These are phyloP conservation scores for Funneliformis geosporum DNA, from an alignment of 192 early-diverging fungal species.

Conservation along the genomic window DNA sequence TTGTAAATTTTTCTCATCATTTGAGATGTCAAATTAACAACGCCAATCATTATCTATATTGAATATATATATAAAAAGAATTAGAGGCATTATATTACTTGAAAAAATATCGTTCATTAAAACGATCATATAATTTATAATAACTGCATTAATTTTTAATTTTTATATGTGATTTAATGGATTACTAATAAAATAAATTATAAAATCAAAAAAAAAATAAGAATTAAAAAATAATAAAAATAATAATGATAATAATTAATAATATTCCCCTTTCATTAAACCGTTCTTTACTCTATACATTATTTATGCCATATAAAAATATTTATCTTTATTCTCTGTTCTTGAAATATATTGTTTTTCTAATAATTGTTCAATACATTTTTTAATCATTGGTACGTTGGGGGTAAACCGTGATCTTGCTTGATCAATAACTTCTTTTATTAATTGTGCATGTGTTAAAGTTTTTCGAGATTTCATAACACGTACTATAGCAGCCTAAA, in stretches of 20 bases:
- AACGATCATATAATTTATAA: slow-evolving; percentile 34
- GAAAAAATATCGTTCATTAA: slow-evolving; percentile 45
- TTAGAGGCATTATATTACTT: slow-evolving; percentile 48
- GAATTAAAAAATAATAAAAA: no score
- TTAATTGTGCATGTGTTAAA: slow-evolving; percentile 65
- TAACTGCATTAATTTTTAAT: no score
- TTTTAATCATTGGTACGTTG: slow-evolving; percentile 74
- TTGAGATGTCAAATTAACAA: not conserved
- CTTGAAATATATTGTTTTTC: slow-evolving; percentile 81
- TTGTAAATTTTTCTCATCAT: slow-evolving; percentile 2
- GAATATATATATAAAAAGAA: slow-evolving; percentile 28
- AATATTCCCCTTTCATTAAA: not conserved
- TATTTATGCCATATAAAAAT: slow-evolving; percentile 67
- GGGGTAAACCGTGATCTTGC: slow-evolving; percentile 71
- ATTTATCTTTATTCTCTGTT: slow-evolving; percentile 58
- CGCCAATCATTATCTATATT: not conserved
- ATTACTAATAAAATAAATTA: no score
- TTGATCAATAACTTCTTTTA: slow-evolving; percentile 76
- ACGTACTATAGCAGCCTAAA: slow-evolving; percentile 87
- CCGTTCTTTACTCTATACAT: not conserved
- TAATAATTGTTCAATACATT: slow-evolving; percentile 82
- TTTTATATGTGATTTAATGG: no score
- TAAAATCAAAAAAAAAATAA: no score
- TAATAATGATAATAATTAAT: not conserved
- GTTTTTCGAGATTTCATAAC: slow-evolving; percentile 80